Evolutionary conservation across 352 stramenopile genomes (phyloP), one percentile per base, ranked within the genome.

Genomic region (Phytophthora palmivora): DNA sequence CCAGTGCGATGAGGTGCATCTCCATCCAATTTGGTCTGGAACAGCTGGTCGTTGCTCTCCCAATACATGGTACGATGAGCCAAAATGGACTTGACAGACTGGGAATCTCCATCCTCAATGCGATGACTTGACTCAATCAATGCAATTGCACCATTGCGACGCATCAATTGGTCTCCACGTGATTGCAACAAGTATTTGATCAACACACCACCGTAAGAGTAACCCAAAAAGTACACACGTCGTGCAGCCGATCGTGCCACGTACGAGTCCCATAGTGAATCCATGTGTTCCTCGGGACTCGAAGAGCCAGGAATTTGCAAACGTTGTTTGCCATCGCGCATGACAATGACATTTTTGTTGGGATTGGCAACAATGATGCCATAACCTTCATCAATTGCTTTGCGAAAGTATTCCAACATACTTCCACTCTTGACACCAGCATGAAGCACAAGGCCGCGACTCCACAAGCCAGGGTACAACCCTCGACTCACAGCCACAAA

Each of bases 161-260:
- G 88, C 72, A 96, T 89, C 21, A 96, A 70, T 63, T 95, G 85
- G 53, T 94, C 85, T 5, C 88, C 88, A 30, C 87, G 87, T 3
- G 88, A 95, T 43, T 95, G 86, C 38, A 96, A 63, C 34, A 96
- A 52, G 58, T 96, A 95, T 78, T 96, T 96, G 67, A 94, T 93
- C 7, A 95, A 58, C 22, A 96, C 85, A 26, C 89, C 89, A 7
- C 89, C 89, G 67, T 96, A 95, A 45, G 85, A 92, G 65, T 96
- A 96, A 30, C 87, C 87, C 10, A 96, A 49, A 46, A 96, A 95
- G 70, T 92, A 96, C 24, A 96, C 75, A 9, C 88, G 84, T 18
- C 77, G 65, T 12, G 82, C 86, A 12, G 80, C 58, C 18, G 76
- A 83, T 3, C 74, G 55, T 0, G 78, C 70, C 22, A 93, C 85